Base-by-base conservation (phyloP, 345 rosid species). In the Lumnitzera racemosa region DNA sequence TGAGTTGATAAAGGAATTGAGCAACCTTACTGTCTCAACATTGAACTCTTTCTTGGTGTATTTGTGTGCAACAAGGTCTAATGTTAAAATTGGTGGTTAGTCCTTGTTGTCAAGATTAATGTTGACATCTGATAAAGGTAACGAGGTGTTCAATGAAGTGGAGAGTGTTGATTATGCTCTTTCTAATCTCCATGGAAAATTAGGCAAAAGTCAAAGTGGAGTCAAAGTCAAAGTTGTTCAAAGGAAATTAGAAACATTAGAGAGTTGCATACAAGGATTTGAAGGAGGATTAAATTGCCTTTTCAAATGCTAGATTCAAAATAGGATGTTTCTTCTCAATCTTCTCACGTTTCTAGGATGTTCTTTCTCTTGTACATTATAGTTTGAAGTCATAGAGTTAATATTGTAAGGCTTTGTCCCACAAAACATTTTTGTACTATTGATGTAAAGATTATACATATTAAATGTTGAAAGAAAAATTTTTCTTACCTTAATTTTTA, bases 261-360 rank as follows among this genome's bases (percentile, higher is more conserved):
- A 57, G 49, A 53, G 2, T 14, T 49, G 65, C 27, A 72, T 77
- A n/a, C 56, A 53, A 57, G 68, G 69, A 4, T 14, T 85, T 17
- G 81, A 82, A 47, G 61, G 63, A 15, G 67, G 68, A 23, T 49
- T 81, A 47, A 69, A 76, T 63, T 24, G 66, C 55, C 47, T 76
- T n/a, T 83, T 72, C 55, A 76, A 77, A 63, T 29, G 76, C 50
- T 61, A 80, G 31, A 69, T 78, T 1, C 70, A 75, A 61, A 68
- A 67, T 64, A 78, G 89, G 51, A 73, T 74, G 24, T 76, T 81
- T 64, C 74, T 83, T 31, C 87, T 83, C 4, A 78, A 83, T 67
- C 73, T 76, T 47, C 78, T 81, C 59, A 67, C 85, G 20, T 46
- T 1, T 54, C 54, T 12, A 53, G n/a, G 9, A 36, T 36, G 43